phyloP scores from a whole-genome alignment of 1,139 yeast species.

The Saccharomyces hybrid region DNA sequence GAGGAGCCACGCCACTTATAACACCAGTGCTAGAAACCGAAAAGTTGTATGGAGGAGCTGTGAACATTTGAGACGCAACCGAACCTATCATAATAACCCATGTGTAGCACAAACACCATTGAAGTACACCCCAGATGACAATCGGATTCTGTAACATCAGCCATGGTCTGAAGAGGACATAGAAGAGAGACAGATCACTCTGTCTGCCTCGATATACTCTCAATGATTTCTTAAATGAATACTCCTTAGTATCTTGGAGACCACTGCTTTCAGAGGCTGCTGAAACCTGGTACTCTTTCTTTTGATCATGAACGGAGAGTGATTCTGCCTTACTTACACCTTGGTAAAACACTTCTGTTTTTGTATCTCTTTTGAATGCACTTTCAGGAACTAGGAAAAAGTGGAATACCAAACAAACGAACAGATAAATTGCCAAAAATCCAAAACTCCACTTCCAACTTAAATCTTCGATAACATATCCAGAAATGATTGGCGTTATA shows the following conservation, averaged over 20 bases:
- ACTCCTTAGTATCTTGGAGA: background rate
- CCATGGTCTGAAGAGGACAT: background rate
- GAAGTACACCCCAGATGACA: background rate
- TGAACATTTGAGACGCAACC: background rate
- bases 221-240: background rate
- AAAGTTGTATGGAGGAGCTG: background rate
- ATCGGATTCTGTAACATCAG: background rate
- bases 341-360: background rate
- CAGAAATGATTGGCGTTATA: background rate
- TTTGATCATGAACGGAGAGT: background rate
- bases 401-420: background rate
- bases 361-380: background rate
- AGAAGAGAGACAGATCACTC: background rate
- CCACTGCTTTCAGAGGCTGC: background rate
- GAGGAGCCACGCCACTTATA: background rate
- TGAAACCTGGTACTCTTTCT: background rate
- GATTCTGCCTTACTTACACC: background rate
- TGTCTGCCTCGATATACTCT: background rate
- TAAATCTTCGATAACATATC: background rate
- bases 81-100: background rate
- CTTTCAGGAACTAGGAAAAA: background rate
- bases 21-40: background rate
- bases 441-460: background rate
- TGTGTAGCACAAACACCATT: background rate
- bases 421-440: background rate